Evolutionary conservation across 352 stramenopile genomes (phyloP), one percentile per base, ranked within the genome.

Genomic region (Phytophthora idaei): DNA sequence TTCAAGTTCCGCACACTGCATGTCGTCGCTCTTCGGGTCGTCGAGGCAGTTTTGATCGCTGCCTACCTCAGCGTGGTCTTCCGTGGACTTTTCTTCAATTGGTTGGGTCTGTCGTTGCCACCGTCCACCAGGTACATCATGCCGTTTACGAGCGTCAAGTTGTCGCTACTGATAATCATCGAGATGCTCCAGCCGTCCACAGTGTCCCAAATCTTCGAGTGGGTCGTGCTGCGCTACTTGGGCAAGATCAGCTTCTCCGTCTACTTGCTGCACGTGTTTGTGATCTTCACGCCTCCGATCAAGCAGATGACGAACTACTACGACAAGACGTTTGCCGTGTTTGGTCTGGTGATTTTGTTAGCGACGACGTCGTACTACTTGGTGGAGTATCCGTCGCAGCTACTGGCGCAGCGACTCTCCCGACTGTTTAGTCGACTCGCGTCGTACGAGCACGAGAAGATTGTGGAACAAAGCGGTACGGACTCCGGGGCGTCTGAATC

Each of bases 181-280:
- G 69, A 81, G 52, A 64, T 81, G 56, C 25, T 78, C 14, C 44
- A 57, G 27, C 65, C 65, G 11, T 75, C 65, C 1, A 55, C 60
- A 0, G 17, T 81, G 0, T 61, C 65, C 11, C 42, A 36, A 0
- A 29, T 76, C 50, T 65, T 81, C 45, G 73, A 81, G 57, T 81
- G 61, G 65, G 41, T 62, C n/a, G 25, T 76, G 15, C 37, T 78
- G n/a, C 50, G 48, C 15, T 81, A 71, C 66, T 41, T 57, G 10
- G 73, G 73, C 41, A 78, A 78, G 39, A 66, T 80, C 45, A 77
- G 73, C 52, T 80, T 69, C 56, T 80, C 69, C 6, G 69, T 77
- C 11, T 78, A 81, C 28, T 32, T 81, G 66, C 51, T 78, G 28
- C 73, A 81, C 51, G 75, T 60, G 39, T 86, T 83, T 34, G 75